Conservation (phyloP, 2,329 filamentous ascomycete genomes). For the Diaporthe vexans region DNA sequence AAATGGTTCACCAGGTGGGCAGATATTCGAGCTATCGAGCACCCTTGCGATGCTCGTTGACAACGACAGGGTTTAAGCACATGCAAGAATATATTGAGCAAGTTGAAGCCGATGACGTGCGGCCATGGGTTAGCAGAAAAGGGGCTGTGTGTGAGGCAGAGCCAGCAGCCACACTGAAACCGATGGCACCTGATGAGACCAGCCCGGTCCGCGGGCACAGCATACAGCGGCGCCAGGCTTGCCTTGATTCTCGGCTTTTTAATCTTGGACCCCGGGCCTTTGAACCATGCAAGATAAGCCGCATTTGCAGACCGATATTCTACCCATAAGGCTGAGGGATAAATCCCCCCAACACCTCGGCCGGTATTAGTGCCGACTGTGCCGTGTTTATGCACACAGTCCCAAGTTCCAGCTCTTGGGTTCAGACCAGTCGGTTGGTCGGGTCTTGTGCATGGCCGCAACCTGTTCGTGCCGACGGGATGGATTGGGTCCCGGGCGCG, state of each 20-base stretch:
- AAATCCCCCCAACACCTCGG: neutral
- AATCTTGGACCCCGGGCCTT: neutral
- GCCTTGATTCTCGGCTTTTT: neutral
- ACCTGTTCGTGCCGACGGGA: slow-evolving; percentile 16
- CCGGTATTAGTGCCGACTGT: neutral
- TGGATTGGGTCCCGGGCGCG: slow-evolving; percentile 5
- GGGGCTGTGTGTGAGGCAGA: slow-evolving; percentile 1
- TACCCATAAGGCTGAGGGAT: neutral
- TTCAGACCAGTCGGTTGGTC: neutral
- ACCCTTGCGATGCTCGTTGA: neutral
- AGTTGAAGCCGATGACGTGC: neutral
- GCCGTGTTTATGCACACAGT: neutral
- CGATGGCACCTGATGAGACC: slow-evolving; percentile 30
- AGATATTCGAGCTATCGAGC: no score
- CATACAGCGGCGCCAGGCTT: neutral
- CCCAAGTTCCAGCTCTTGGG: neutral
- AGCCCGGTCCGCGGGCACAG: neutral
- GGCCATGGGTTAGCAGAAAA: neutral
- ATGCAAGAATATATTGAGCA: neutral
- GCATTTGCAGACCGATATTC: slow-evolving; percentile 18
- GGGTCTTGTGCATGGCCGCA: neutral
- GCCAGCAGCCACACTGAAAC: slow-evolving; percentile 24
- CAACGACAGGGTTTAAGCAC: neutral
- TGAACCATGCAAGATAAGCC: neutral
- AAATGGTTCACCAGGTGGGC: no score